These are phyloP conservation scores for Solanum tarapatanum DNA, from an alignment of 257 asterid species.

Conservation along the genomic window DNA sequence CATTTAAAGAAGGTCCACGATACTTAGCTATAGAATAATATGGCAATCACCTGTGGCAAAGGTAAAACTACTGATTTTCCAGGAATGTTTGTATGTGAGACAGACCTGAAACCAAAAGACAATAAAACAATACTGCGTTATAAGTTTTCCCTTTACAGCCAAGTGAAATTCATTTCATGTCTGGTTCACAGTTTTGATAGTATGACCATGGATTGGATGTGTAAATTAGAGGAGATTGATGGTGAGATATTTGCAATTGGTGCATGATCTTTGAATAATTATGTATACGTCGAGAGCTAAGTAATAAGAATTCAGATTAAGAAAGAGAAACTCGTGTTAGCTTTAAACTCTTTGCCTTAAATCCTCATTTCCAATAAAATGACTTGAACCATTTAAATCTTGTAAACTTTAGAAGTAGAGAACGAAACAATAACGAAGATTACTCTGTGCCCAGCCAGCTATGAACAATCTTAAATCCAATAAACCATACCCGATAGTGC, in stretches of 20 bases:
- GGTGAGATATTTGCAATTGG: not conserved
- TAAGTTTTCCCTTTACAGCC: not conserved
- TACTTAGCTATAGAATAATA: not conserved
- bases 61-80: slow-evolving; percentile 48
- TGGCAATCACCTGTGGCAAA: slow-evolving; percentile 49
- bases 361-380: not conserved
- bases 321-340: not conserved
- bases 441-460: not conserved
- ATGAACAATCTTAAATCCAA: not conserved
- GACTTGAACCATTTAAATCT: not conserved
- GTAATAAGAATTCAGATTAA: not conserved
- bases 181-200: not conserved
- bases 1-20: not conserved
- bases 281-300: not conserved
- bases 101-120: slow-evolving; percentile 36
- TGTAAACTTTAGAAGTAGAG: not conserved
- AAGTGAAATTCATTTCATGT: not conserved
- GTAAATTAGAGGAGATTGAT: not conserved
- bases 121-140: not conserved
- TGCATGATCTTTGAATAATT: not conserved
- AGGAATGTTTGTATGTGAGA: slow-evolving; percentile 33
- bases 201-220: not conserved
- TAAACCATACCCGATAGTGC: slow-evolving; percentile 47
- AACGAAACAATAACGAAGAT: not conserved
- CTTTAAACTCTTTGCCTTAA: not conserved